Evolutionary conservation across 1,139 yeast species (phyloP).

Genomic region (Lodderomyces oxycetoniae): DNA sequence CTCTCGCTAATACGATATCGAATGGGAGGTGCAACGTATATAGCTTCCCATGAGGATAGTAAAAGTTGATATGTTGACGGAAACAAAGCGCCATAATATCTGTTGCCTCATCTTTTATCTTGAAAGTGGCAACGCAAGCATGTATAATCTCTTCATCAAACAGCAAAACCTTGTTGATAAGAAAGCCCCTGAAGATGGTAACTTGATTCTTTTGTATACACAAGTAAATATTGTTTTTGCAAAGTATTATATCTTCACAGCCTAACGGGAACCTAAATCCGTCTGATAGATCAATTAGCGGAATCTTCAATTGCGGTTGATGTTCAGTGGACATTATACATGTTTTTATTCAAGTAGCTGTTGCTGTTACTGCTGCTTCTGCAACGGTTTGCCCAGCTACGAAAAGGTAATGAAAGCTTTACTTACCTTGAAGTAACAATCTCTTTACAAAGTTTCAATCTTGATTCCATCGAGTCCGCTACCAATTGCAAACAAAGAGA

Average conservation of each 20-base stretch:
- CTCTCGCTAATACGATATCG: slow-evolving; percentile 48
- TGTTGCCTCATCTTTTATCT: slow-evolving; percentile 7
- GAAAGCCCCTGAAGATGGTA: slow-evolving; percentile 14
- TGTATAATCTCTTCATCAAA: slow-evolving; percentile 45
- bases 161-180: slow-evolving; percentile 37
- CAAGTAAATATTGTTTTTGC: slow-evolving; percentile 28
- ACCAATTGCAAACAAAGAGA: too few relatives aligned
- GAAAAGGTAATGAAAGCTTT: too few relatives aligned
- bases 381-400: too few relatives aligned
- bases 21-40: slow-evolving; percentile 65
- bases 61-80: slow-evolving; percentile 49
- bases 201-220: slow-evolving; percentile 21
- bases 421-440: too few relatives aligned
- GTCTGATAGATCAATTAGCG: slow-evolving; percentile 9
- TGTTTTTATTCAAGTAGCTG: too few relatives aligned
- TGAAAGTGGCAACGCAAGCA: slow-evolving; percentile 48
- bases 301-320: slow-evolving; percentile 5
- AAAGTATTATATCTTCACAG: slow-evolving; percentile 18
- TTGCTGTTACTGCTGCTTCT: too few relatives aligned
- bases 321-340: slow-evolving; percentile 2
- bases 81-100: slow-evolving; percentile 44
- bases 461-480: too few relatives aligned
- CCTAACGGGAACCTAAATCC: slow-evolving; percentile 17
- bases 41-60: slow-evolving; percentile 53
- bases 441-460: too few relatives aligned